Base-by-base conservation (phyloP, 139 green algal species). In the Gonium pectorale region DNA sequence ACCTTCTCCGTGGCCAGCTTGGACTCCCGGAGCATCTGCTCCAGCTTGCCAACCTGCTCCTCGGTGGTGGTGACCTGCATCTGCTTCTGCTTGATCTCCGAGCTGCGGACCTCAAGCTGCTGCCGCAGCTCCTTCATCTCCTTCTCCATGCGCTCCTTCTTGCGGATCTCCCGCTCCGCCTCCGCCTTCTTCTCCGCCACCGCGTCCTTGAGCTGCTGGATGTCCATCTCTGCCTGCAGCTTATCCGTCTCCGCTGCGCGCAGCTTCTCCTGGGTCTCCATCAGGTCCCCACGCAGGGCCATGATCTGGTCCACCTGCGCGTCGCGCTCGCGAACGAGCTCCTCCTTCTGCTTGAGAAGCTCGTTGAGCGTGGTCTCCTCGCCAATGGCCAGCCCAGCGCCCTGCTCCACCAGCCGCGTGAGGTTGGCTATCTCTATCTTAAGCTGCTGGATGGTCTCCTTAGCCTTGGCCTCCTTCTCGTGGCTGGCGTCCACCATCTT, bases 371-470 rank as follows among this genome's bases (percentile, higher is more conserved):
- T 95, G 11, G 90, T 88, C 83, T 98, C 94, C 87, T 98, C 94
- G 19, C 89, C 94, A 31, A 95, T 84, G 27, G 88, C 93, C 52
- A 98, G 90, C 2, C 94, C 92, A 17, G 91, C 89, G n/a, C 95
- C 94, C 82, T 95, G 89, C 92, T 97, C 95, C 54, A 97, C 92
- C 67, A 98, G 87, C 19, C 92, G 90, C 0, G 87, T 96, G 71
- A 98, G 89, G 85, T 97, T 97, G 72, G 90, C 83, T 24, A 98
- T 95, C 87, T 98, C 96, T 81, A 94, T 86, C 87, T 97, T 97
- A 5, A 98, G 90, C 87, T 93, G 86, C 73, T 92, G 88, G 68
- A 98, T 96, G 29, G 90, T 94, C 70, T 98, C 94, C 88, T 97
- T 98, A 22, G 94, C 94, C 43, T 92, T 92, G 3, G 94, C 91